Evolutionary conservation across 169 alveolate genomes (phyloP).

Genomic region (Cryptosporidium sp.): DNA sequence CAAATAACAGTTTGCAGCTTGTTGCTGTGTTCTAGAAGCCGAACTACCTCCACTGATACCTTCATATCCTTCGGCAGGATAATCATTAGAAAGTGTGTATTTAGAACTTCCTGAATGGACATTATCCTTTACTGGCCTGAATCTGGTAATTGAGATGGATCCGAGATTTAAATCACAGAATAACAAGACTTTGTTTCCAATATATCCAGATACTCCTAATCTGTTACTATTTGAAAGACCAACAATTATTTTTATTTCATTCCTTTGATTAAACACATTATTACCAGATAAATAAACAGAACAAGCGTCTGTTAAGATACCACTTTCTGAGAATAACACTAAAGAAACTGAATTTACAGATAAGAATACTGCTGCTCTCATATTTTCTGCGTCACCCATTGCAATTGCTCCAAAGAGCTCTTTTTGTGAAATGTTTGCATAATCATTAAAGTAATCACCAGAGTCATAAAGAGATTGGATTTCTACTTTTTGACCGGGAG

Average conservation of each 20-base stretch:
- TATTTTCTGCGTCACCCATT: constrained; percentile 27
- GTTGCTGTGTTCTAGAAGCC: constrained; percentile 41
- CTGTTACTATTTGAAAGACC: constrained; percentile 28
- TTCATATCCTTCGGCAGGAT: constrained; percentile 60
- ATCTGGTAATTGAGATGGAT: constrained; percentile 1
- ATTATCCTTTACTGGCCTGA: constrained; percentile 14
- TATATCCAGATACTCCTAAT: constrained; percentile 53
- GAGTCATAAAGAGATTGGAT: not conserved
- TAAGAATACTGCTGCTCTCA: constrained; percentile 57
- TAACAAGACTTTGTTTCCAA: not conserved
- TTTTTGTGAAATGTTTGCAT: constrained; percentile 1
- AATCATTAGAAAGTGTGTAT: constrained; percentile 11
- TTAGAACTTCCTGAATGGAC: not conserved
- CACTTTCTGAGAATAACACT: not conserved
- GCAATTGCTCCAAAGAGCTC: constrained; percentile 41
- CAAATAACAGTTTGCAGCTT: constrained; percentile 56
- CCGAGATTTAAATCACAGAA: constrained; percentile 2
- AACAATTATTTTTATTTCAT: not conserved
- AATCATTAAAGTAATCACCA: not conserved
- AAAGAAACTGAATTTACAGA: constrained; percentile 35
- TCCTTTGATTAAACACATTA: not conserved
- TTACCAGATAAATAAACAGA: constrained; percentile 47
- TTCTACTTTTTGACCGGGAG: constrained; percentile 52
- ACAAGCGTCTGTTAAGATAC: constrained; percentile 22
- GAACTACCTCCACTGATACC: constrained; percentile 64